phyloP scores from a whole-genome alignment of 2,329 filamentous ascomycete species.

The Penicillium sp. region DNA sequence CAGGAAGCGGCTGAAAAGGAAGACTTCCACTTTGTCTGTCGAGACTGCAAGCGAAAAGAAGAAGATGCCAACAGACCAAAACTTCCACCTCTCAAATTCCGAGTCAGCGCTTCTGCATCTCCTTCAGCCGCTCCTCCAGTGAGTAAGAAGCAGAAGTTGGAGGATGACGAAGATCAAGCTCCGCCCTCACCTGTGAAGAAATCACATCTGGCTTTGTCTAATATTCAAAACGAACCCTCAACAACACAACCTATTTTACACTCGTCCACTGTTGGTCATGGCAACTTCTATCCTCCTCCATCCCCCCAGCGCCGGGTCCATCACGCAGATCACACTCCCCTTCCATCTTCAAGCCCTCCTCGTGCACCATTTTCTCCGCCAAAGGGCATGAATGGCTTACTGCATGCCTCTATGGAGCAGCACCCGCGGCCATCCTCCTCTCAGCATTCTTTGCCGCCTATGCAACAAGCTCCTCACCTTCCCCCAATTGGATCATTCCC shows the following conservation, averaged over 20 bases:
- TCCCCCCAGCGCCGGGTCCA: conserved; percentile 36
- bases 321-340: conserved; percentile 18
- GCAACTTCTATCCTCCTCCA: conserved; percentile 21
- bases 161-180: conserved; percentile 14
- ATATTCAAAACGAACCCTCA: conserved; percentile 23
- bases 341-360: conserved; percentile 28
- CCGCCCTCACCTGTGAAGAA: conserved; percentile 31
- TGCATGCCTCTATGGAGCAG: conserved; percentile 26
- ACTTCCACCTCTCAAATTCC: conserved; percentile 61
- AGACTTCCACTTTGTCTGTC: conserved; percentile 85
- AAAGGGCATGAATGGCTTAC: conserved; percentile 31
- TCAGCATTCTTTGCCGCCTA: conserved; percentile 26
- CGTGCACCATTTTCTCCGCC: conserved; percentile 37
- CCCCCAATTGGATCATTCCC: conserved; percentile 36
- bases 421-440: conserved; percentile 20
- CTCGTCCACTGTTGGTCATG: conserved; percentile 8
- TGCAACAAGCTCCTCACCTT: conserved; percentile 33
- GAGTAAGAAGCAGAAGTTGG: conserved; percentile 24
- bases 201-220: conserved; percentile 16
- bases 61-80: conserved; percentile 63
- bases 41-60: conserved; percentile 69
- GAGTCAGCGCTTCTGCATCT: conserved; percentile 52
- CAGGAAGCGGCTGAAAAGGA: conserved; percentile 77
- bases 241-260: conserved; percentile 22
- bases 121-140: conserved; percentile 35